phyloP scores from a whole-genome alignment of 1,284 basidiomycete genomes.

The Gymnopus androsaceus region DNA sequence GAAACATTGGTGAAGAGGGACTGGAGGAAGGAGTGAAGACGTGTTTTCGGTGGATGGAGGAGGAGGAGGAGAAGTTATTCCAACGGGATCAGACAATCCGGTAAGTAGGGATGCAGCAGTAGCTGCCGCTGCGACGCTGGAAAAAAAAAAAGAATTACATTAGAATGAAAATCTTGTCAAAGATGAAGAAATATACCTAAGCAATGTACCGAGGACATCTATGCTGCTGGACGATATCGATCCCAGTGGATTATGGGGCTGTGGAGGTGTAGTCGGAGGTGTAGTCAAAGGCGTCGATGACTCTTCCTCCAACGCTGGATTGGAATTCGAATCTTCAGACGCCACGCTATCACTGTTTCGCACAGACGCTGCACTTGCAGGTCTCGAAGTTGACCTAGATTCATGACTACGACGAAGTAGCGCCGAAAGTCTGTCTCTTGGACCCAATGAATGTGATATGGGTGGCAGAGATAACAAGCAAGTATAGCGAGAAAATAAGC shows the following conservation, averaged over 20 bases:
- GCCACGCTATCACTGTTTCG: not conserved
- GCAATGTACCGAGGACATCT: conserved; percentile 76
- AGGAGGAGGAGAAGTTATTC: conserved; percentile 30
- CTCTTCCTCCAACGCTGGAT: not conserved
- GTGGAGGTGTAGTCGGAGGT: conserved; percentile 24
- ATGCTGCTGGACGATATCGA: conserved; percentile 68
- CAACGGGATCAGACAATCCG: conserved; percentile 59
- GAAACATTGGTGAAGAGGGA: not conserved
- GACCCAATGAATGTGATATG: conserved; percentile 26
- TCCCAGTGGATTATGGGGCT: conserved; percentile 10
- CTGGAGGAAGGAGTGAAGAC: not conserved
- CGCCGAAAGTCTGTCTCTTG: conserved; percentile 43
- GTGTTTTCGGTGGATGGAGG: conserved; percentile 18
- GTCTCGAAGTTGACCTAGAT: conserved; percentile 31
- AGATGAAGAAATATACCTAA: conserved; percentile 51
- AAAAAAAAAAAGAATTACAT: conserved; percentile 11
- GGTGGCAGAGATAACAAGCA: conserved; percentile 25
- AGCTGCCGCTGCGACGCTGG: conserved; percentile 76
- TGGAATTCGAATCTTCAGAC: not conserved
- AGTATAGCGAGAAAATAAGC: conserved; percentile 28
- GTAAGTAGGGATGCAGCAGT: conserved; percentile 74
- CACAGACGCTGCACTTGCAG: conserved; percentile 31
- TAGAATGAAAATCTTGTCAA: not conserved
- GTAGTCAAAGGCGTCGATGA: conserved; percentile 9
- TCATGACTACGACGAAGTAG: conserved; percentile 31